Percentiles rank a stretch among this genome's conserved stretches.
phyloP scores from a whole-genome alignment of 2,329 filamentous ascomycete species.

The Colletotrichum aenigma region DNA sequence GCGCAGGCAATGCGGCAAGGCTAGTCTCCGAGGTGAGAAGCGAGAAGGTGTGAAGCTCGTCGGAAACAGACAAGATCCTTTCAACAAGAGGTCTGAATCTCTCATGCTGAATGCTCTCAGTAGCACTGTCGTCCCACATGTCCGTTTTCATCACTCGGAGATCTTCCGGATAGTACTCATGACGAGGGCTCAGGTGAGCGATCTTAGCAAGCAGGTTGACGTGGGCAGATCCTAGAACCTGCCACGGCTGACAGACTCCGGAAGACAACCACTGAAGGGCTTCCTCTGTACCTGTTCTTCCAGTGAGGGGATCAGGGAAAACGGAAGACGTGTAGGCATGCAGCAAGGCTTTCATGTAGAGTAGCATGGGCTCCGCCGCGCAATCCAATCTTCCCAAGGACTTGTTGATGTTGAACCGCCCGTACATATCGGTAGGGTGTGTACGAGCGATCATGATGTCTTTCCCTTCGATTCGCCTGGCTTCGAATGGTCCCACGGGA shows the following conservation, averaged over 20 bases:
- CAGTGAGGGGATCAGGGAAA: slow-evolving; percentile 61
- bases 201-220: slow-evolving; percentile 21
- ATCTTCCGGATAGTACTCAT: slow-evolving; percentile 41
- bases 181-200: slow-evolving; percentile 29
- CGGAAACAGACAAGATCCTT: slow-evolving; percentile 33
- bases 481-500: slow-evolving; percentile 44
- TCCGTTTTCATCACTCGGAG: slow-evolving; percentile 37
- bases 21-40: background rate
- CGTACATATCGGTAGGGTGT: slow-evolving; percentile 41
- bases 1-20: slow-evolving; percentile 13
- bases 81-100: slow-evolving; percentile 31
- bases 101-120: slow-evolving; percentile 41
- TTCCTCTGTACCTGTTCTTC: slow-evolving; percentile 66
- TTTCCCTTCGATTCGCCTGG: background rate
- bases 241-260: slow-evolving; percentile 55
- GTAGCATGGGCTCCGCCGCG: slow-evolving; percentile 56
- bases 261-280: slow-evolving; percentile 54
- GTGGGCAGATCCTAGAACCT: slow-evolving; percentile 23
- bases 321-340: slow-evolving; percentile 66
- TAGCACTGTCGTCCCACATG: slow-evolving; percentile 33
- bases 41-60: slow-evolving; percentile 27
- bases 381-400: slow-evolving; percentile 61
- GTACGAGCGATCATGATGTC: slow-evolving; percentile 30
- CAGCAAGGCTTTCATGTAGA: slow-evolving; percentile 61
- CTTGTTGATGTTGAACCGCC: slow-evolving; percentile 56